A percentile compares a stretch with the other conserved stretches of the same genome.
These are phyloP conservation scores for Cymbopogon citratus DNA, from an alignment of 176 grass and related monocot genomes.

Conservation along the genomic window DNA sequence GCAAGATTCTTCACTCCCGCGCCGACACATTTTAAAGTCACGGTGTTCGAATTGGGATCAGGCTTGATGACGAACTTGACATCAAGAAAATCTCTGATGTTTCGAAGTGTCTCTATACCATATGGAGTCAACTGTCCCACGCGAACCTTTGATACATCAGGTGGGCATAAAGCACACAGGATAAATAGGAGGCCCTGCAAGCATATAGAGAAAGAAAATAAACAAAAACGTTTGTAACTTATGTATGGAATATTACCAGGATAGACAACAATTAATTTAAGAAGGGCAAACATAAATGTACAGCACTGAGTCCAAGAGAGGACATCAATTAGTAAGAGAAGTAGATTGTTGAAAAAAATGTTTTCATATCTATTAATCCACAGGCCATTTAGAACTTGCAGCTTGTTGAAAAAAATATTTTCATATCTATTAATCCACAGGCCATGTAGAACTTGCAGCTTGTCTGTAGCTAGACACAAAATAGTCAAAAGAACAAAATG, in stretches of 20 bases:
- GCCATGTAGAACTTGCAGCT: neutral
- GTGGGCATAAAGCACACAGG: slow-evolving; percentile 73
- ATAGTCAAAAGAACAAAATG: too few species aligned
- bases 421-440: neutral
- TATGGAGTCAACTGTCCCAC: slow-evolving; percentile 75
- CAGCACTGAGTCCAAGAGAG: neutral
- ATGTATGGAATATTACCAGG: neutral
- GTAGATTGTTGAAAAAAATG: neutral
- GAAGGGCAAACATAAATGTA: neutral
- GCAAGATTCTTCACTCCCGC: slow-evolving; percentile 71
- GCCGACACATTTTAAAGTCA: slow-evolving; percentile 80
- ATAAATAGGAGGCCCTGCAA: slow-evolving; percentile 80
- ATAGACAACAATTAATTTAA: neutral
- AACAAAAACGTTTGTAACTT: neutral
- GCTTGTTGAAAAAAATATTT: neutral
- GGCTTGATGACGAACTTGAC: slow-evolving; percentile 80
- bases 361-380: neutral
- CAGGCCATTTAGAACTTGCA: neutral
- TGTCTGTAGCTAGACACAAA: neutral
- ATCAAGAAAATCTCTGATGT: slow-evolving; percentile 80
- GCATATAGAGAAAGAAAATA: slow-evolving; percentile 10
- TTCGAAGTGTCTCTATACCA: slow-evolving; percentile 71
- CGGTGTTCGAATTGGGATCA: slow-evolving; percentile 56
- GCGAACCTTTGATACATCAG: slow-evolving; percentile 69
- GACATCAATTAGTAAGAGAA: neutral